These are phyloP conservation scores for Lichenothelia convexa DNA, from an alignment of 495 filamentous ascomycete genomes.

Conservation along the genomic window DNA sequence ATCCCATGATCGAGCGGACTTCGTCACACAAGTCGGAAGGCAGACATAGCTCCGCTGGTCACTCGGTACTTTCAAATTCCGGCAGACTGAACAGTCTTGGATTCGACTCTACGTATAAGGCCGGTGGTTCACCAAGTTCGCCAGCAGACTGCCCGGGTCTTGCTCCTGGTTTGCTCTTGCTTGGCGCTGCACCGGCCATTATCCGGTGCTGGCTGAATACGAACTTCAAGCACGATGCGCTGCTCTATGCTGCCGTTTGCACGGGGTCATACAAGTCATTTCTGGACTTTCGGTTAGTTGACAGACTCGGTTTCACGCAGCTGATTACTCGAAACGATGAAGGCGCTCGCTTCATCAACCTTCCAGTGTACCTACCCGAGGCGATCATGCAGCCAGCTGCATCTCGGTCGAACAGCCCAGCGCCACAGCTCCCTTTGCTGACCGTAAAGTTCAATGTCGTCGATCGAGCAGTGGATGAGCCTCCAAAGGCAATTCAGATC, in stretches of 20 bases:
- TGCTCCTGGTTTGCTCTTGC: conserved; percentile 60
- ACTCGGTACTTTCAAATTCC: conserved; percentile 52
- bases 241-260: conserved; percentile 83
- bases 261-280: conserved; percentile 77
- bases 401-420: conserved; percentile 52
- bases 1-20: conserved; percentile 73
- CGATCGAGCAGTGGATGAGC: conserved; percentile 29
- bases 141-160: conserved; percentile 49
- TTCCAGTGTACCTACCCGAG: conserved; percentile 78
- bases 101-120: conserved; percentile 51
- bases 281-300: conserved; percentile 52
- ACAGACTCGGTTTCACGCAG: conserved; percentile 48
- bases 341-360: conserved; percentile 46
- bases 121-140: conserved; percentile 43
- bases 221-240: conserved; percentile 65
- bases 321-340: conserved; percentile 44
- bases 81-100: conserved; percentile 71
- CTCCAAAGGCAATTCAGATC: conserved; percentile 14
- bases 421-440: conserved; percentile 61
- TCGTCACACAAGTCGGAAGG: conserved; percentile 92
- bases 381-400: conserved; percentile 62
- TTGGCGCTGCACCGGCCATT: conserved; percentile 78
- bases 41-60: conserved; percentile 76
- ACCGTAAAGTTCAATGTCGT: conserved; percentile 59
- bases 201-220: conserved; percentile 88